Conservation (phyloP, 148 eudicot species). For the Salicornia ramosissima region DNA sequence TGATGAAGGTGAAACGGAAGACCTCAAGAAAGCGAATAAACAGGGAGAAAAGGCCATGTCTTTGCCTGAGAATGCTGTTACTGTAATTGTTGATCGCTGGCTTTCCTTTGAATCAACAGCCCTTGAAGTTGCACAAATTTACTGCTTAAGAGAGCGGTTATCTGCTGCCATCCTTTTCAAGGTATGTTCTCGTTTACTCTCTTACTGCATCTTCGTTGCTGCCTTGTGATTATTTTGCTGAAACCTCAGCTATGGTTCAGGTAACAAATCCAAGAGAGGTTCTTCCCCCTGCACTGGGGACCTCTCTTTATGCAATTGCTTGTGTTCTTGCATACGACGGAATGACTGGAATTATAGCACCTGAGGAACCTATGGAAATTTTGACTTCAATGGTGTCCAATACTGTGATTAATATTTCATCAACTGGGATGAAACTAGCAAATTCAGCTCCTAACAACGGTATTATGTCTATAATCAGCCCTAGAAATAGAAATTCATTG, state of each 20-base stretch:
- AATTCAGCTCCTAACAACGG: slow-evolving; percentile 23
- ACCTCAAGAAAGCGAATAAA: slow-evolving; percentile 17
- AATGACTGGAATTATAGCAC: slow-evolving; percentile 39
- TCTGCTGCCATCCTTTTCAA: slow-evolving; percentile 72
- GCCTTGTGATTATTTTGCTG: background rate
- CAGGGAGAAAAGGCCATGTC: slow-evolving; percentile 60
- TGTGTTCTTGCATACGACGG: slow-evolving; percentile 64
- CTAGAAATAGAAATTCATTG: background rate
- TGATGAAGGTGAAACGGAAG: slow-evolving; percentile 36
- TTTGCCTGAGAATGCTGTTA: slow-evolving; percentile 63
- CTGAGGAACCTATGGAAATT: slow-evolving; percentile 38
- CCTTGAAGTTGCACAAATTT: slow-evolving; percentile 86
- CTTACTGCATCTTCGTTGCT: background rate
- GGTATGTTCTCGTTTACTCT: slow-evolving; percentile 32
- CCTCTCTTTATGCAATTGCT: slow-evolving; percentile 59
- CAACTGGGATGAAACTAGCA: slow-evolving; percentile 17
- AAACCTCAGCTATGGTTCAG: slow-evolving; percentile 31
- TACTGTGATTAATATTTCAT: slow-evolving; percentile 37
- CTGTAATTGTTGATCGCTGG: slow-evolving; percentile 77
- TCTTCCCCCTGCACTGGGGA: slow-evolving; percentile 59
- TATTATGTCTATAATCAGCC: slow-evolving; percentile 28
- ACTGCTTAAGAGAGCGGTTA: slow-evolving; percentile 90
- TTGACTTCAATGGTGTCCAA: slow-evolving; percentile 51
- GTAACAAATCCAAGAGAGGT: slow-evolving; percentile 45
- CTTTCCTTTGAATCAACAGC: slow-evolving; percentile 67